A percentile compares a stretch with the other conserved stretches of the same genome.
These are phyloP conservation scores for Atkinsonella hypoxylon DNA, from an alignment of 2,329 filamentous ascomycete genomes.

Conservation along the genomic window DNA sequence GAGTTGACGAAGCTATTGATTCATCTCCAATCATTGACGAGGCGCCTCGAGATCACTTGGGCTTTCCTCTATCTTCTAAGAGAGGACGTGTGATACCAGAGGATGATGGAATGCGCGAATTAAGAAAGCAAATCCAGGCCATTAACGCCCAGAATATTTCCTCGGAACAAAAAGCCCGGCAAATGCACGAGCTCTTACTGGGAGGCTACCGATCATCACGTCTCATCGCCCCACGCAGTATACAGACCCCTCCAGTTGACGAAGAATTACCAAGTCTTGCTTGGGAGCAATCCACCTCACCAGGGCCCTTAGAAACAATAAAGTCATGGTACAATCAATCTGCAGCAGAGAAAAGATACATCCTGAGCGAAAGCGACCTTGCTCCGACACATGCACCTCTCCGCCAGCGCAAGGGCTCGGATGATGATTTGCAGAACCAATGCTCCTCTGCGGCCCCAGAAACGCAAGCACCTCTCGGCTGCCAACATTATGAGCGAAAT, in stretches of 20 bases:
- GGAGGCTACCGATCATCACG: conserved; percentile 47
- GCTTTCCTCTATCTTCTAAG: conserved; percentile 18
- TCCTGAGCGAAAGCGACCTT: conserved; percentile 48
- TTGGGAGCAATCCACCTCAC: conserved; percentile 28
- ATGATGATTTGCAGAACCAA: conserved; percentile 26
- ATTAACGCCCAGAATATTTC: conserved; percentile 52
- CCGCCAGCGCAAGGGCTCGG: conserved; percentile 33
- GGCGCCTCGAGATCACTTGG: conserved; percentile 21
- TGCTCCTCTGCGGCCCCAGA: conserved; percentile 13
- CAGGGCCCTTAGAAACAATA: conserved; percentile 39
- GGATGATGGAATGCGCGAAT: conserved; percentile 63
- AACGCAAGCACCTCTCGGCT: conserved; percentile 51
- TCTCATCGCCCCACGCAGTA: conserved; percentile 3
- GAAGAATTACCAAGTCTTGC: conserved; percentile 14
- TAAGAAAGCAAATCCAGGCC: conserved; percentile 55
- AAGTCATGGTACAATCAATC: conserved; percentile 45
- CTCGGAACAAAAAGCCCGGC: conserved; percentile 53
- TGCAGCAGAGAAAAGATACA: conserved; percentile 29
- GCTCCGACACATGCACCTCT: conserved; percentile 53
- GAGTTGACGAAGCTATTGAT: conserved; percentile 17
- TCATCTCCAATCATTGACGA: conserved; percentile 12
- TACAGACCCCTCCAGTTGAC: conserved; percentile 8
- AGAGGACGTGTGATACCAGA: conserved; percentile 43
- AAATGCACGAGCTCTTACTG: conserved; percentile 60
- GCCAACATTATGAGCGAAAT: conserved; percentile 87